phyloP scores from a whole-genome alignment of 495 filamentous ascomycete species.

The Sordaria brevicollis region DNA sequence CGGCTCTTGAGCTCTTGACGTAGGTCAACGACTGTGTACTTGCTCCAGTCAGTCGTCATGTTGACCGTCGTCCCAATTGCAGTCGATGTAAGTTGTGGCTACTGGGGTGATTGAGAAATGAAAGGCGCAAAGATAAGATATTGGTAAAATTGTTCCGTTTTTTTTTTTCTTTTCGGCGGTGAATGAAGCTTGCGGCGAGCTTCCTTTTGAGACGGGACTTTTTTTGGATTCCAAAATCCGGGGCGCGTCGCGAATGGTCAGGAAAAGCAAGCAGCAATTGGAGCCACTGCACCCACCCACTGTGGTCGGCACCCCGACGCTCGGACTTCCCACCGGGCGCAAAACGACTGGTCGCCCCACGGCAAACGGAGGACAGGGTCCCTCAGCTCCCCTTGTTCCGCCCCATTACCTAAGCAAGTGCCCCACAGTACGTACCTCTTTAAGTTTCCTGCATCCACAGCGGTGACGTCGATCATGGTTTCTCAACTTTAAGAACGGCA shows the following conservation, averaged over 20 bases:
- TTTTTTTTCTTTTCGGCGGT: not conserved
- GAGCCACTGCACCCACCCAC: not conserved
- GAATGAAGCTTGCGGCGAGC: not conserved
- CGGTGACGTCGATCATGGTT: not conserved
- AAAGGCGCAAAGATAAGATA: not conserved
- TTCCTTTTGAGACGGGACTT: not conserved
- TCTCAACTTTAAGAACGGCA: not conserved
- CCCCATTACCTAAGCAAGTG: not conserved
- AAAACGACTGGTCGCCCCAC: not conserved
- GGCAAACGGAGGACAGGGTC: not conserved
- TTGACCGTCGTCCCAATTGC: not conserved
- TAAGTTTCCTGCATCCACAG: not conserved
- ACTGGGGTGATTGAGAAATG: not conserved
- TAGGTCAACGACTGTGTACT: slow-evolving; percentile 50
- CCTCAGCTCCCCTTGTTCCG: not conserved
- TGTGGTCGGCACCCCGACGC: not conserved
- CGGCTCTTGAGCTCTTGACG: slow-evolving; percentile 47
- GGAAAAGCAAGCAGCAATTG: not conserved
- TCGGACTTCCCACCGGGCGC: not conserved
- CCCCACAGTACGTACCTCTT: not conserved
- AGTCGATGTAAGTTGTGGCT: not conserved
- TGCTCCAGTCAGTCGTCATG: slow-evolving; percentile 47
- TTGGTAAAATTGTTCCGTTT: not conserved
- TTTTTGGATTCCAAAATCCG: not conserved
- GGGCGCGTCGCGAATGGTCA: not conserved